Evolutionary conservation across 1,139 yeast genomes (phyloP).

Genomic region (Zygosaccharomyces sapae): DNA sequence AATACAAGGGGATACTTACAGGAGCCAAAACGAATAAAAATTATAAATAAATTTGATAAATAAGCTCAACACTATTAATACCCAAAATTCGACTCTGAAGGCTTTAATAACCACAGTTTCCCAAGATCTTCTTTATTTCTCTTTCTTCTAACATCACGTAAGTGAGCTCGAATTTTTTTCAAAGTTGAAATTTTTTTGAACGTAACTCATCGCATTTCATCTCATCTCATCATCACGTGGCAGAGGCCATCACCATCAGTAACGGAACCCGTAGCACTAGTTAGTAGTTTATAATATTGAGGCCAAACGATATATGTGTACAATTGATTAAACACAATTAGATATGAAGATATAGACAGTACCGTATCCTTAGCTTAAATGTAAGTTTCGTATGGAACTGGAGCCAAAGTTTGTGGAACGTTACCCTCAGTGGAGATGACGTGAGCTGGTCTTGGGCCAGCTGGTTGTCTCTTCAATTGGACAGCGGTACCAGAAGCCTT

Average conservation of each 20-base stretch:
- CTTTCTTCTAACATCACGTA: background rate
- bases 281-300: background rate
- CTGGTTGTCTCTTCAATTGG: conserved; percentile 97
- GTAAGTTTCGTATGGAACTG: conserved; percentile 99
- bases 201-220: too few species aligned
- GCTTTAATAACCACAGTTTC: background rate
- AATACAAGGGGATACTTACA: background rate
- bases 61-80: background rate
- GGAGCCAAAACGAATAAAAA: conserved; percentile 1
- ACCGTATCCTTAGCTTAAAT: conserved; percentile 53
- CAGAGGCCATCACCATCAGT: background rate
- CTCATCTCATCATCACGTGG: background rate
- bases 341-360: conserved; percentile 22
- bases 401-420: conserved; percentile 96
- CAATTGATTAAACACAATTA: conserved; percentile 26
- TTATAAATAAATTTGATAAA: background rate
- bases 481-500: conserved; percentile 91
- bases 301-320: conserved; percentile 20
- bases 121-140: background rate
- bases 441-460: conserved; percentile 91
- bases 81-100: background rate
- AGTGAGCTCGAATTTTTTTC: conserved; percentile 4
- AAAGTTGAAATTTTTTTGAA: conserved; percentile 7
- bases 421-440: conserved; percentile 72
- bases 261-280: background rate